Evolutionary conservation across 1,284 basidiomycete genomes (phyloP).

Genomic region (Somion occarium): DNA sequence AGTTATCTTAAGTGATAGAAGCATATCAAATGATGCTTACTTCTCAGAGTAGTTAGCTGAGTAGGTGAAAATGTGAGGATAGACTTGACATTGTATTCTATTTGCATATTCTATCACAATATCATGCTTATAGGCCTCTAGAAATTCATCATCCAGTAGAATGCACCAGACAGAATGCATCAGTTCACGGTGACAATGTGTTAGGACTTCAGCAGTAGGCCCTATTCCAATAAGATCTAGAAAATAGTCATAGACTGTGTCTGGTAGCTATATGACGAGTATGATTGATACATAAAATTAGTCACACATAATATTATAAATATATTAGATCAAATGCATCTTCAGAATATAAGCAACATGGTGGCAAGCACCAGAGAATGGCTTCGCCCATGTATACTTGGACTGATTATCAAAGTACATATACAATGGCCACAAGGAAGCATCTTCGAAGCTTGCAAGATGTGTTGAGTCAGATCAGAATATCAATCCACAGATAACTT

Average conservation of each 20-base stretch:
- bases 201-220: not conserved
- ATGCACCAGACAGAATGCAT: slow-evolving; percentile 26
- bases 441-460: slow-evolving; percentile 30
- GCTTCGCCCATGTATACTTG: slow-evolving; percentile 28
- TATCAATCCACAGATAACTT: slow-evolving; percentile 26
- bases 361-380: slow-evolving; percentile 23
- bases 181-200: slow-evolving; percentile 22
- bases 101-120: slow-evolving; percentile 21
- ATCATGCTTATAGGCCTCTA: slow-evolving; percentile 21
- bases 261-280: not conserved
- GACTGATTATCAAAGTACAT: slow-evolving; percentile 31
- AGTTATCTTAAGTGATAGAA: not conserved
- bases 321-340: slow-evolving; percentile 5
- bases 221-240: not conserved
- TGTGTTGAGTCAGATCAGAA: slow-evolving; percentile 35
- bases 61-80: slow-evolving; percentile 17
- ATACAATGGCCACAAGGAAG: slow-evolving; percentile 34
- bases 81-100: slow-evolving; percentile 13
- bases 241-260: not conserved
- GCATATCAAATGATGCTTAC: slow-evolving; percentile 7
- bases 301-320: not conserved
- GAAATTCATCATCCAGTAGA: slow-evolving; percentile 23
- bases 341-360: slow-evolving; percentile 30
- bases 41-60: slow-evolving; percentile 29
- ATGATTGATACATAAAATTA: too few species aligned